These are phyloP conservation scores for Balamuthia mandrillaris DNA, from an alignment of 208 protist species.

Conservation along the genomic window DNA sequence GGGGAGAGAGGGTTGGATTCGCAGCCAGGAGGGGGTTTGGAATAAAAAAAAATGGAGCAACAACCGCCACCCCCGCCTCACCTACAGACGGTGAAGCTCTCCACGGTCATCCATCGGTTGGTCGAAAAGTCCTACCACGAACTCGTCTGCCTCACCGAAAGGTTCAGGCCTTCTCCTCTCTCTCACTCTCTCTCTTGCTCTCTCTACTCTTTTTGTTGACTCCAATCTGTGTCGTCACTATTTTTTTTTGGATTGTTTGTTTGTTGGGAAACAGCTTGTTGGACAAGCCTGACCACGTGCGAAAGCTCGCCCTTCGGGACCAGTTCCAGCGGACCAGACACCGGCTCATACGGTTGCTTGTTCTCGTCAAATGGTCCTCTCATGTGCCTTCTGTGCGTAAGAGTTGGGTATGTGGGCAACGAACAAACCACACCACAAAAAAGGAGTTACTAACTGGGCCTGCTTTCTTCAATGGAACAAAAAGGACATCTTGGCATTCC, in stretches of 20 bases:
- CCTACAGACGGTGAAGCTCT: constrained; percentile 40
- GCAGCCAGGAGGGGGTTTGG: too few relatives aligned
- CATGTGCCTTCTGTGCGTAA: constrained; percentile 41
- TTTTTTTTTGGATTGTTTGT: not conserved
- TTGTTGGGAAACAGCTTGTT: not conserved
- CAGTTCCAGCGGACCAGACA: constrained; percentile 41
- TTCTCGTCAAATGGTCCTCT: constrained; percentile 48
- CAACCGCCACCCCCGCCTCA: constrained; percentile 5
- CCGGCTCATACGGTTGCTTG: constrained; percentile 38
- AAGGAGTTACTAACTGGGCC: not conserved
- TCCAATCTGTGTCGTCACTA: not conserved
- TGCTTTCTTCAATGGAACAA: not conserved
- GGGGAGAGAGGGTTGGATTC: too few relatives aligned
- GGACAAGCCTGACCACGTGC: constrained; percentile 29
- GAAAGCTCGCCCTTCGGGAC: constrained; percentile 42
- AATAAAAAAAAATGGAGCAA: too few relatives aligned
- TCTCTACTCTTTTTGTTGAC: not conserved
- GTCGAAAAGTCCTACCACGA: constrained; percentile 51
- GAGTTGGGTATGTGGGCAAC: constrained; percentile 51
- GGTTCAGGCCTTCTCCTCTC: not conserved
- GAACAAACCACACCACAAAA: too few relatives aligned
- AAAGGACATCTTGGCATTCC: constrained; percentile 37
- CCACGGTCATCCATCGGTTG: constrained; percentile 46
- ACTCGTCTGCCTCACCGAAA: constrained; percentile 20
- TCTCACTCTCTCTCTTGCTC: not conserved